Evolutionary conservation across 495 filamentous ascomycete genomes (phyloP), one percentile per base, ranked within the genome.

Genomic region (Pseudoneurospora amorphoporcata): DNA sequence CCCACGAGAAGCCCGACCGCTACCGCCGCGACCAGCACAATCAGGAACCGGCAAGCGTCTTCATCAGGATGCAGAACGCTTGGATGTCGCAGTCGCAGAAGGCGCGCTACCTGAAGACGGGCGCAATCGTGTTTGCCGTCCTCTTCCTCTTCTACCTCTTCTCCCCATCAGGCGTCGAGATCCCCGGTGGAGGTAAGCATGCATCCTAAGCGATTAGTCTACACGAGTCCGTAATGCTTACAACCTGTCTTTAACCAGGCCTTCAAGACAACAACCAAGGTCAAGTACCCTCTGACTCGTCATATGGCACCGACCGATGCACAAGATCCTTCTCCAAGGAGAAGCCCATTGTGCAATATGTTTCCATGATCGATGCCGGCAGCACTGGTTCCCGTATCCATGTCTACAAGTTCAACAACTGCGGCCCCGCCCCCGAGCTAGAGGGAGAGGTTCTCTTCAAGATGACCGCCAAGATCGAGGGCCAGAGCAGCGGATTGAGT

Each of bases 381-480:
- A 98, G 94, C 83, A 97, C 95, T 47, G 95, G 95, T 72, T 98
- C 95, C 73, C 92, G 95, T 71, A 97, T 99, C 78, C 95, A 99
- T 83, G 94, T 98, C 71, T 99, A 98, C 84, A 90, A 91, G 73
- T 99, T 99, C 88, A 99, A 98, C 85, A 99, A 98, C 85, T 99
- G 95, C 84, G 96, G 94, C 69, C 80, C 91, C 42, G 94, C 94
- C 29, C 95, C 95, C n/a, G 95, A 98, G 83, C 87, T 99, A 19
- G 95, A 99, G 79, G 84, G 89, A 76, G 95, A 99, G 79, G 86
- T 90, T 39, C 73, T 80, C 29, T 99, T 99, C 80, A 89, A 96
- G 84, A 90, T 92, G 89, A 98, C 94, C 19, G 87, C 90, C 76
- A 92, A 91, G 85, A 90, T 86, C 73, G 82, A 80, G 65, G 88